Percentiles rank a stretch among this genome's conserved stretches.
Evolutionary conservation across 495 filamentous ascomycete genomes (phyloP).

Genomic region (Aspergillus cristatus): DNA sequence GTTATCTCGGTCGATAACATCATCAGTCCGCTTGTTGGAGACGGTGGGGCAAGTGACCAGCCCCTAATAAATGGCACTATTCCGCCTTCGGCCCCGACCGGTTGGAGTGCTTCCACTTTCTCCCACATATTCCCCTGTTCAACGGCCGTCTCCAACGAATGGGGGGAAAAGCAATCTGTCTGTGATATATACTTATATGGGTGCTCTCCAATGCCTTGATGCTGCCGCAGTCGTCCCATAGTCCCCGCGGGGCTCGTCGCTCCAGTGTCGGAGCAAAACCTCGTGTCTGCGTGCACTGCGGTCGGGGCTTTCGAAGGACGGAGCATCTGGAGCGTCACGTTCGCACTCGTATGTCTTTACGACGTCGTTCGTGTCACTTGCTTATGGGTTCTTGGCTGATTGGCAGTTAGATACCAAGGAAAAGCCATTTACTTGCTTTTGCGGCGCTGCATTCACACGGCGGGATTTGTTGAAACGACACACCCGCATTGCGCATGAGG

Average conservation of each 20-base stretch:
- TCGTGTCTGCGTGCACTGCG: conserved; percentile 32
- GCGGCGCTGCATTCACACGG: conserved; percentile 44
- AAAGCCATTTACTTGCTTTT: conserved; percentile 46
- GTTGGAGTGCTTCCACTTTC: no score
- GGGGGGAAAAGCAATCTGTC: no score
- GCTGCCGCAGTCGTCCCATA: conserved; percentile 26
- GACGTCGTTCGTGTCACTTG: background rate
- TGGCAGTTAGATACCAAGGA: conserved; percentile 40
- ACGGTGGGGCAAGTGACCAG: no score
- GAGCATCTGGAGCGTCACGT: conserved; percentile 48
- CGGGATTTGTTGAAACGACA: conserved; percentile 46
- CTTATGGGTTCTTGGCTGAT: background rate
- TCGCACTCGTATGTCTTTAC: conserved; percentile 33
- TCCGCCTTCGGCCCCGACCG: no score
- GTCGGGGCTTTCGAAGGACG: conserved; percentile 31
- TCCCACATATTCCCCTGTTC: no score
- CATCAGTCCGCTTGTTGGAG: no score
- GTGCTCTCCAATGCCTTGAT: conserved; percentile 24
- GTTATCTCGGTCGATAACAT: no score
- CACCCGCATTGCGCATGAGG: conserved; percentile 30
- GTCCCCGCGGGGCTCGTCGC: conserved; percentile 14
- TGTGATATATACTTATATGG: no score
- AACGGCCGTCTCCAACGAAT: background rate
- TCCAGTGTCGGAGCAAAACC: conserved; percentile 22
- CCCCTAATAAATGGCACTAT: no score